A percentile compares a stretch with the other conserved stretches of the same genome.
Conservation (phyloP, 371 early-diverging fungal species). For the Chytridiales sp. region DNA sequence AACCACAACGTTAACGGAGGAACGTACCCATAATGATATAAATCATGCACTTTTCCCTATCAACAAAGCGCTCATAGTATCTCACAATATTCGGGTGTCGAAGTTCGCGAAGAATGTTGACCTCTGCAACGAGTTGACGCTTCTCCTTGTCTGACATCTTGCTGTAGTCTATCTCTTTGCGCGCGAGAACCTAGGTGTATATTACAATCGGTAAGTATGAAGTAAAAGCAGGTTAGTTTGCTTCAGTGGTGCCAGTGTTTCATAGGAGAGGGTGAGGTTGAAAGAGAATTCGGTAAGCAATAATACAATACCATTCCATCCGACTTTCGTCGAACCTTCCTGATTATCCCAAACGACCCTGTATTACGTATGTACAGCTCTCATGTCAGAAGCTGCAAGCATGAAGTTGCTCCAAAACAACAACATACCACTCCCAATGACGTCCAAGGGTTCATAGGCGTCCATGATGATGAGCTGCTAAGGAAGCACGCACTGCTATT, state of each 20-base stretch:
- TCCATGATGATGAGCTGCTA: too few species aligned
- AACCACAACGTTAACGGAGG: not conserved
- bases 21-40: conserved; percentile 78
- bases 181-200: conserved; percentile 55
- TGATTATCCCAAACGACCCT: conserved; percentile 60
- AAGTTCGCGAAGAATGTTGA: conserved; percentile 70
- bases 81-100: conserved; percentile 70
- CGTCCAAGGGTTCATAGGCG: conserved; percentile 40
- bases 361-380: not conserved
- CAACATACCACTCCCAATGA: conserved; percentile 41
- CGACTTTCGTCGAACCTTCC: conserved; percentile 58
- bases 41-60: conserved; percentile 59
- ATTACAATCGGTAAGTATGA: not conserved
- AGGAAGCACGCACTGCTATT: too few species aligned
- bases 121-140: conserved; percentile 67
- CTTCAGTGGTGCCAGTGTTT: not conserved
- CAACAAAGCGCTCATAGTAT: conserved; percentile 67
- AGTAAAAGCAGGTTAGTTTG: not conserved
- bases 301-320: conserved; percentile 62
- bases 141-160: conserved; percentile 67
- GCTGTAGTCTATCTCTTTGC: conserved; percentile 73
- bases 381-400: not conserved
- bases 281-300: conserved; percentile 2
- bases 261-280: not conserved
- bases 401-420: not conserved